Evolutionary conservation across 176 grass and related monocot genomes (phyloP).

Genomic region (Miscanthus lutarioriparius): DNA sequence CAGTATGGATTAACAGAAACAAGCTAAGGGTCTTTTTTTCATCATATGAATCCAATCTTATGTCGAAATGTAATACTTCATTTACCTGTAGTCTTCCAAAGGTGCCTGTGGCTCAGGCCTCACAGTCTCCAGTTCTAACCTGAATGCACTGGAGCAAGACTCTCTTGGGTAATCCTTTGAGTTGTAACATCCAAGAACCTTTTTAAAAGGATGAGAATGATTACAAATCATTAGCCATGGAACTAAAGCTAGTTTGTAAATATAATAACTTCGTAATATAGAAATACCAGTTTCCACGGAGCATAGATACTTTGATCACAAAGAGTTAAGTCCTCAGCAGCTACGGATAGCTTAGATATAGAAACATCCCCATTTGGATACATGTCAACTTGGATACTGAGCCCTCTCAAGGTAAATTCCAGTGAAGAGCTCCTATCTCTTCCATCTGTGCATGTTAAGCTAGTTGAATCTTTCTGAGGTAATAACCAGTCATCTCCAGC

Average conservation of each 20-base stretch:
- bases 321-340: slow-evolving; percentile 69
- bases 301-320: slow-evolving; percentile 79
- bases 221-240: slow-evolving; percentile 26
- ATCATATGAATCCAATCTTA: slow-evolving; percentile 24
- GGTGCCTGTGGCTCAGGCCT: slow-evolving; percentile 78
- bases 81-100: slow-evolving; percentile 95
- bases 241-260: slow-evolving; percentile 13
- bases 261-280: slow-evolving; percentile 28
- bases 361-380: slow-evolving; percentile 85
- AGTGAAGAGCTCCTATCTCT: slow-evolving; percentile 68
- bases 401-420: slow-evolving; percentile 65
- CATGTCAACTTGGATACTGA: slow-evolving; percentile 77
- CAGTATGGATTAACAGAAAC: neutral
- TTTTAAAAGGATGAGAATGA: slow-evolving; percentile 30
- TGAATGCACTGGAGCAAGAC: slow-evolving; percentile 83
- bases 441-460: slow-evolving; percentile 37
- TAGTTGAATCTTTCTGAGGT: slow-evolving; percentile 40
- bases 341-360: slow-evolving; percentile 69
- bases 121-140: slow-evolving; percentile 80
- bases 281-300: slow-evolving; percentile 92
- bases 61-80: neutral
- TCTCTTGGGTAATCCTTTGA: slow-evolving; percentile 91
- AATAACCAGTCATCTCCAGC: slow-evolving; percentile 75
- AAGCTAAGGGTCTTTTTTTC: neutral
- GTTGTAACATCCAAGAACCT: slow-evolving; percentile 88